Percentiles rank a stretch among this genome's conserved stretches.
Evolutionary conservation across 352 stramenopile species (phyloP).

Genomic region (Pythium biforme): DNA sequence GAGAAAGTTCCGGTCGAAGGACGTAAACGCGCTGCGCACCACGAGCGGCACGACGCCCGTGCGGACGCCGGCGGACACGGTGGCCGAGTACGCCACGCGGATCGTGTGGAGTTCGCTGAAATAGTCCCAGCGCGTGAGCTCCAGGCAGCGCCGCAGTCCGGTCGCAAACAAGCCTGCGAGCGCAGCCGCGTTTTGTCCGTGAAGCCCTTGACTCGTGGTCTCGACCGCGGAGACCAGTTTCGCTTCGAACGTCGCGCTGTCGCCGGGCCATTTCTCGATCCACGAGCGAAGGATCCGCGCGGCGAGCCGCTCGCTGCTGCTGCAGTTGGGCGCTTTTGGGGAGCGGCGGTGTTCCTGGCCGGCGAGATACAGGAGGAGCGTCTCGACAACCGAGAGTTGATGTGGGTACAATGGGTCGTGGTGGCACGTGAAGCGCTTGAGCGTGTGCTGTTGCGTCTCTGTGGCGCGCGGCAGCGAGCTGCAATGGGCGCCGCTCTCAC

Average conservation of each 20-base stretch:
- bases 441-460: too few relatives aligned
- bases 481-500: constrained; percentile 11
- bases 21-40: constrained; percentile 34
- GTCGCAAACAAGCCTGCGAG: neutral
- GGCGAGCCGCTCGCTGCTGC: constrained; percentile 31
- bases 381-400: constrained; percentile 20
- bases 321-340: neutral
- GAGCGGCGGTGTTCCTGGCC: too few relatives aligned
- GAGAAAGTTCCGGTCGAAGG: constrained; percentile 40
- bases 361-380: constrained; percentile 17
- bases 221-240: constrained; percentile 2
- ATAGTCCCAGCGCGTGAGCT: constrained; percentile 45
- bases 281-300: constrained; percentile 20
- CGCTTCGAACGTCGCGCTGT: constrained; percentile 13
- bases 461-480: too few relatives aligned
- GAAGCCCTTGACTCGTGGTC: neutral
- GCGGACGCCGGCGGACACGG: constrained; percentile 36
- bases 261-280: constrained; percentile 27
- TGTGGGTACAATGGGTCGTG: neutral
- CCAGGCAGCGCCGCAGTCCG: constrained; percentile 31
- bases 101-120: constrained; percentile 39
- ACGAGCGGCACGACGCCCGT: constrained; percentile 42
- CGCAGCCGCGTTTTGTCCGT: neutral
- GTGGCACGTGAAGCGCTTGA: neutral
- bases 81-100: constrained; percentile 37